phyloP scores from a whole-genome alignment of 2,329 filamentous ascomycete species.

The Neocucurbitaria cava region DNA sequence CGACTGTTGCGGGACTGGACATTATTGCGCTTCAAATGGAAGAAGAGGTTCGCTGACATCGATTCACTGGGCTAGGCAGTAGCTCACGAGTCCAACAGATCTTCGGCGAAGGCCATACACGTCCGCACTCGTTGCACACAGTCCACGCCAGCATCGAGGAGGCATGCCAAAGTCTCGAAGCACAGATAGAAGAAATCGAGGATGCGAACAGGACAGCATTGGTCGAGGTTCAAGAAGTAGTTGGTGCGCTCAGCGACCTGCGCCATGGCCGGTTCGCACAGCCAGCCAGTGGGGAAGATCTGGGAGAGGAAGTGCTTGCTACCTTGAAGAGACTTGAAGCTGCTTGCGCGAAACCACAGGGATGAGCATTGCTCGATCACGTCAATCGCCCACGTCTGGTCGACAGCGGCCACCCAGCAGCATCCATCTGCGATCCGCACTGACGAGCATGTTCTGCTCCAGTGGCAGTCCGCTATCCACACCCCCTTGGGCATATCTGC shows the following conservation, averaged over 20 bases:
- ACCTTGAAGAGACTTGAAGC: conserved; percentile 70
- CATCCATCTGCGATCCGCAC: background rate
- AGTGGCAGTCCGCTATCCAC: background rate
- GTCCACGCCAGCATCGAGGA: conserved; percentile 73
- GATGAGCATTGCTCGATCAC: conserved; percentile 17
- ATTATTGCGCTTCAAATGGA: conserved; percentile 69
- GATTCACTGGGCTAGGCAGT: background rate
- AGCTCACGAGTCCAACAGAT: conserved; percentile 55
- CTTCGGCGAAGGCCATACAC: conserved; percentile 58
- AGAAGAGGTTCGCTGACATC: conserved; percentile 42
- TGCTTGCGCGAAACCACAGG: conserved; percentile 56
- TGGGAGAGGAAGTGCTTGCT: conserved; percentile 71
- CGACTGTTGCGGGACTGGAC: conserved; percentile 58
- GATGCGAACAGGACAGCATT: conserved; percentile 68
- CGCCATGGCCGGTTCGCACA: conserved; percentile 75
- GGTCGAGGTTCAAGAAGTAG: conserved; percentile 67
- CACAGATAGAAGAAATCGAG: conserved; percentile 71
- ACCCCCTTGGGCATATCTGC: background rate
- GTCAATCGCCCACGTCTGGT: background rate
- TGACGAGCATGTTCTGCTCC: background rate
- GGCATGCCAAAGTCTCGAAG: conserved; percentile 70
- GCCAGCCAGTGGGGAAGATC: conserved; percentile 60
- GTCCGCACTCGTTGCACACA: conserved; percentile 66
- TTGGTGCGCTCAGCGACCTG: conserved; percentile 80
- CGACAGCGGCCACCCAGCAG: background rate